Base-by-base conservation (phyloP, 495 filamentous ascomycete species). In the Bacidia gigantensis region DNA sequence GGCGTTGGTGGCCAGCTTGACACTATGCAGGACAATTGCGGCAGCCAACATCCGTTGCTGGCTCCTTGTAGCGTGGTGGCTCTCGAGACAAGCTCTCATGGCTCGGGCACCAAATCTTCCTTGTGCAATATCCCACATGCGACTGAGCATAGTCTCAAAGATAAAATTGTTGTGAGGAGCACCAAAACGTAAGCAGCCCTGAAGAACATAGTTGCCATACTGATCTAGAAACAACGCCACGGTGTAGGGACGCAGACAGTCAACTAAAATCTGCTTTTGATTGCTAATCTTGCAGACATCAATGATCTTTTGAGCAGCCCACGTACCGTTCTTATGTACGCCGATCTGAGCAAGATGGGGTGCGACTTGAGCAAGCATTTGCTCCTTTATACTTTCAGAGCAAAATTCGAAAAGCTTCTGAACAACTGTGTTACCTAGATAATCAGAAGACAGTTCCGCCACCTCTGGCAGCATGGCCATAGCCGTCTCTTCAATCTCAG, bases 291-390 rank as follows among this genome's bases (percentile, higher is more conserved):
- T 83, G 56, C 87, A 86, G 18, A 95, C 87, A 65, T 98, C 92
- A 57, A 97, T 96, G 59, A 98, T 97, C 77, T 97, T 98, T 67
- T 98, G 92, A 0, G 89, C 92, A 52, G 92, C 92, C 92, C 92
- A 98, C 3, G 92, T 98, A 40, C 92, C 92, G 59, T 98, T 98
- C 74, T 98, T 98, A 74, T 98, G 92, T 35, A 95, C 81, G 50
- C 92, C 92, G 66, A 97, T 95, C 65, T 97, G 89, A 17, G 88
- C 88, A 60, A 97, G 76, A 64, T 95, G 89, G 50, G 89, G 89
- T 11, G 86, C 75, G 56, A 97, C 90, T 60, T 93, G 81, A 9
- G 68, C 64, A 29, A 98, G 75, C 93, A 98, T 98, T 39, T 83
- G 79, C 68, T 95, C 87, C 61, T 93, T 89, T 44, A 88, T 80